Base-by-base conservation (phyloP, 495 filamentous ascomycete species). In the Penicillium coffeae region DNA sequence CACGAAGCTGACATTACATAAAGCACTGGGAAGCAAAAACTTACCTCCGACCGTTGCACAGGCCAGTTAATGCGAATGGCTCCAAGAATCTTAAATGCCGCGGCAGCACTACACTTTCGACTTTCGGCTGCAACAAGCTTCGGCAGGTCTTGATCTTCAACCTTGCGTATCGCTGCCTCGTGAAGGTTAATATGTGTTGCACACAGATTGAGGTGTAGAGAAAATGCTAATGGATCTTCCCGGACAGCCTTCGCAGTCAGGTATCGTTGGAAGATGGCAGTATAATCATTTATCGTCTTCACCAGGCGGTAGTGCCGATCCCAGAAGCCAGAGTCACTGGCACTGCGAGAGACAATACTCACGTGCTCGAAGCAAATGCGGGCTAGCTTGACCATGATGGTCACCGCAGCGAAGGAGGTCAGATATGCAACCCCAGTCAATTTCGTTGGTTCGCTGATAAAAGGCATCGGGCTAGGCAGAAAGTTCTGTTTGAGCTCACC, bases 351-450 rank as follows among this genome's bases (percentile, higher is more conserved):
- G 38, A 40, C n/a, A 20, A 40, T 40, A 20, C 38, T 40, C 13
- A 40, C 38, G 38, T 40, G 38, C 16, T 40, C 38, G 38, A 40
- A 40, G 38, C 38, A 40, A 20, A 40, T 15, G 16, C 38, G 38
- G 38, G 38, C 38, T 20, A 40, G 38, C 38, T 40, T 40, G n/a
- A 40, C 38, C 38, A 40, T 40, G 38, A 40, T 40, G n/a, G 38
- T 40, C n/a, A 40, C 38, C 16, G 38, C 38, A 10, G 38, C 38
- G 38, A 16, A 40, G 38, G 38, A 40, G 38, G 38, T 40, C 38
- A 40, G 38, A 20, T 40, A 40, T 16, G 13, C 16, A 15, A 40
- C 38, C 16, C 38, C 38, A 15, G 38, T 20, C 38, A 40, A 20
- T 20, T 40, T 15, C 16, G 38, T 40, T 20, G 16, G 16, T 15